Percentiles rank a stretch among this genome's conserved stretches.
These are phyloP conservation scores for Nicotiana paniculata DNA, from an alignment of 257 asterid genomes.

Conservation along the genomic window DNA sequence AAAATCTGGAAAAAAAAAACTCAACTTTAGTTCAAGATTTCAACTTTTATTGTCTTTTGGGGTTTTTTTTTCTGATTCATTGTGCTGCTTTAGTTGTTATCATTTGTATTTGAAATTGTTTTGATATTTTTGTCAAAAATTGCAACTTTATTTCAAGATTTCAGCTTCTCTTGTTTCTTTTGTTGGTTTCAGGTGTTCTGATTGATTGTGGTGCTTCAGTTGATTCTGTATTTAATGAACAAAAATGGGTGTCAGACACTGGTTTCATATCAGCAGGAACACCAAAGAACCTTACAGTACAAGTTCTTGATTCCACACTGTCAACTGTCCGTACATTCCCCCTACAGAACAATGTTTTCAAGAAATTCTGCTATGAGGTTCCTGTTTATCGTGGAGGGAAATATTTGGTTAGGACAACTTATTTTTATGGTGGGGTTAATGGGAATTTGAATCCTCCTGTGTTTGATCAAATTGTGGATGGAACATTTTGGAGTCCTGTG, in stretches of 20 bases:
- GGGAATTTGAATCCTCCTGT: conserved; percentile 64
- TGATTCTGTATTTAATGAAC: conserved; percentile 34
- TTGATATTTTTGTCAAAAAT: not conserved
- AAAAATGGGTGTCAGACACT: conserved; percentile 58
- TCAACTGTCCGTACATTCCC: conserved; percentile 78
- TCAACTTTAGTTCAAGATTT: not conserved
- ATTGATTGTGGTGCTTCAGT: conserved; percentile 68
- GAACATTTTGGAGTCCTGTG: conserved; percentile 82
- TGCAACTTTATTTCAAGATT: not conserved
- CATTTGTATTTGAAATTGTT: not conserved
- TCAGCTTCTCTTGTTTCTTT: not conserved
- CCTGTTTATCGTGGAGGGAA: conserved; percentile 55
- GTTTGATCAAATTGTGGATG: conserved; percentile 91
- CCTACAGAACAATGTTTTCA: conserved; percentile 35
- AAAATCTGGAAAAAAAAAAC: too few relatives aligned
- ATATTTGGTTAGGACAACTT: conserved; percentile 63
- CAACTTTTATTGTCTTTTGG: not conserved
- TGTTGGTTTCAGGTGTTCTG: conserved; percentile 37
- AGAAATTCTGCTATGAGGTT: conserved; percentile 79
- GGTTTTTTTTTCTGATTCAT: not conserved
- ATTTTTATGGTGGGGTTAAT: conserved; percentile 78
- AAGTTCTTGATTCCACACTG: conserved; percentile 28
- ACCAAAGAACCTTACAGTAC: conserved; percentile 29
- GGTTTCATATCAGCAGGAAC: conserved; percentile 47
- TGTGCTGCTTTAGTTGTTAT: conserved; percentile 2